Conservation (phyloP, 2,329 filamentous ascomycete genomes). For the Xylariaceae sp. region DNA sequence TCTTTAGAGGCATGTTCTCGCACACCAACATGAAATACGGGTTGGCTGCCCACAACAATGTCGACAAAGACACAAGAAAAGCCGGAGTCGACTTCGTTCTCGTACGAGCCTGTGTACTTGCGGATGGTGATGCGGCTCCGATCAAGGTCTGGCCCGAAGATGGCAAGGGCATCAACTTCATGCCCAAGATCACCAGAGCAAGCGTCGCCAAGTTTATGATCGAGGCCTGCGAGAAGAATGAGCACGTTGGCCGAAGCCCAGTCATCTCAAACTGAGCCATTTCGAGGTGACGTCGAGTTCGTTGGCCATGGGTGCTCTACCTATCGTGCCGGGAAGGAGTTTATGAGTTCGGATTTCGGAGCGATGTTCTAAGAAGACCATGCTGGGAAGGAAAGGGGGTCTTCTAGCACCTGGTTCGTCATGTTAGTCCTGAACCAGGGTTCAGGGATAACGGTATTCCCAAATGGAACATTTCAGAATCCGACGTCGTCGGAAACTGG, state of each 20-base stretch:
- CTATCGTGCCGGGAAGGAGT: too few relatives aligned
- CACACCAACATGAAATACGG: constrained; percentile 44
- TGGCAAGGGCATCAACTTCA: constrained; percentile 40
- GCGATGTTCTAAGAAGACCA: too few relatives aligned
- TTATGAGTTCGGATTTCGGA: too few relatives aligned
- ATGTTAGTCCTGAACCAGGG: too few relatives aligned
- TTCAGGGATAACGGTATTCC: too few relatives aligned
- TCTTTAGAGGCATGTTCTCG: constrained; percentile 42
- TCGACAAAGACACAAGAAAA: constrained; percentile 39
- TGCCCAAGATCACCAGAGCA: constrained; percentile 35
- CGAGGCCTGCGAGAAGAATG: constrained; percentile 37
- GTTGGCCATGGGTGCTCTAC: too few relatives aligned
- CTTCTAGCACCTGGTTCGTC: too few relatives aligned
- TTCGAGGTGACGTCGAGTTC: not conserved
- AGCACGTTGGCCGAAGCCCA: constrained; percentile 42
- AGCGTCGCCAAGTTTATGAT: constrained; percentile 46
- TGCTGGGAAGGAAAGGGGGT: too few relatives aligned
- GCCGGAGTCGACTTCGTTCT: constrained; percentile 38
- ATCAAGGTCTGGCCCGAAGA: constrained; percentile 41
- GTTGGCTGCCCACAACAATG: constrained; percentile 44
- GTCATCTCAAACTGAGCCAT: constrained; percentile 41
- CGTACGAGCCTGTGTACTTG: constrained; percentile 42
- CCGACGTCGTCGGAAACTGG: too few relatives aligned
- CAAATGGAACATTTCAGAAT: too few relatives aligned
- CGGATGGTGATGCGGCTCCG: constrained; percentile 34